Evolutionary conservation across 257 asterid genomes (phyloP).

Genomic region (Thymus quinquecostatus): DNA sequence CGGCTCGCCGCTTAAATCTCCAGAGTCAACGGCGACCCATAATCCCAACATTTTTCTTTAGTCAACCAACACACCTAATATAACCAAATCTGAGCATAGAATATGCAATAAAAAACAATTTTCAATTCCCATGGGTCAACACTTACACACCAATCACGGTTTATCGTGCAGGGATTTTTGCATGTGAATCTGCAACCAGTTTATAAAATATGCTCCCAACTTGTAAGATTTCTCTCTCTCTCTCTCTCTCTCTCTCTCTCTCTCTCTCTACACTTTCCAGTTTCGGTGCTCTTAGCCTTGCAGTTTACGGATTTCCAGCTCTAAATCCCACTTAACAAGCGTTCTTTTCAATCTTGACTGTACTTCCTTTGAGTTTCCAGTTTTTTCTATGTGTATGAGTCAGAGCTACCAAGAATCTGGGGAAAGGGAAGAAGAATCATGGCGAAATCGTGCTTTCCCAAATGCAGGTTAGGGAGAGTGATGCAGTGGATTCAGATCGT

Average conservation of each 20-base stretch:
- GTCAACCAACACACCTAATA: background rate
- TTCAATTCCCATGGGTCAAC: background rate
- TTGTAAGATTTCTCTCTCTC: conserved; percentile 2
- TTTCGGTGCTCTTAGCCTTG: conserved; percentile 26
- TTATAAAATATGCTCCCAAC: conserved; percentile 9
- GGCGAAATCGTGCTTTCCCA: conserved; percentile 53
- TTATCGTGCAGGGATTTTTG: conserved; percentile 17
- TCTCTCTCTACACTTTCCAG: background rate
- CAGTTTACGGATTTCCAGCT: conserved; percentile 34
- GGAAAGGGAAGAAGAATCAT: conserved; percentile 27
- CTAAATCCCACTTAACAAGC: conserved; percentile 15
- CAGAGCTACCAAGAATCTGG: background rate
- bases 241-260: background rate
- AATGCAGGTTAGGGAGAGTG: conserved; percentile 55
- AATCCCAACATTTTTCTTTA: background rate
- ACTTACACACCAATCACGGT: conserved; percentile 15
- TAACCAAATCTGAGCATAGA: background rate
- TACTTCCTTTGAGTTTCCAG: too few species aligned
- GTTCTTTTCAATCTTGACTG: background rate
- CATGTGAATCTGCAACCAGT: conserved; percentile 29
- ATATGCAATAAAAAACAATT: background rate
- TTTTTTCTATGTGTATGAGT: too few species aligned
- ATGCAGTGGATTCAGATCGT: conserved; percentile 71
- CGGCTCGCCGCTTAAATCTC: background rate
- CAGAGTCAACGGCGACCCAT: background rate